Base-by-base conservation (phyloP, 495 filamentous ascomycete genomes). In the Hypoxylon intermedium region DNA sequence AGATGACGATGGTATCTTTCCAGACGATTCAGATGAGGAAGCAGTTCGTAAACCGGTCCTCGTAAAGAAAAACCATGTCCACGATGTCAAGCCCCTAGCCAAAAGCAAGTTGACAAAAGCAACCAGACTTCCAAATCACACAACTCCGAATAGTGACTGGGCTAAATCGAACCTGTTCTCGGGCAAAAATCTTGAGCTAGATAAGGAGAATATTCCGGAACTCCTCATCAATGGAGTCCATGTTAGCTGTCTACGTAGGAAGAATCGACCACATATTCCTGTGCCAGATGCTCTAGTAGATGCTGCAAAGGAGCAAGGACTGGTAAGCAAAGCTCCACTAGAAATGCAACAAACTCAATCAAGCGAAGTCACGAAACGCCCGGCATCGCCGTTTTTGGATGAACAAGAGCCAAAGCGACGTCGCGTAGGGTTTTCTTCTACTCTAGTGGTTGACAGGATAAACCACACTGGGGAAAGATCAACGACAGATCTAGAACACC, bases 1-100 rank as follows among this genome's bases (percentile, higher is more conserved):
- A 16, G 57, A 72, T 40, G 70, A 75, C 12, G 69, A 78, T 30
- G 77, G 80, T 12, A 68, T 78, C 5, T 74, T 77, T 49, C 67
- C 72, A 26, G 80, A 83, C 38, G 80, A 79, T 40, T 82, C 78
- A 9, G 84, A 88, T 51, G 84, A 88, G 42, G 78, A 84, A 31
- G 43, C 66, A 16, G 67, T 75, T 16, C 54, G 20, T 21, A 44
- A 26, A 24, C 42, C 48, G 13, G 55, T 65, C 4, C 5, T 37
- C 9, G 18, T 24, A 13, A 53, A 59, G 24, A 53, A 57, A 20
- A 38, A 37, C 7, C 23, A 65, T 3, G 34, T 7, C 18, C 33
- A 24, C 5, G 40, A 33, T 34, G 5, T 9, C 20, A 40, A 38
- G 41, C 15, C 43, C 20, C 5, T 9, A 38, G 21, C n/a, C 6